Evolutionary conservation across 176 grass and related monocot species (phyloP).

Genomic region (Aegilops sharonensis): DNA sequence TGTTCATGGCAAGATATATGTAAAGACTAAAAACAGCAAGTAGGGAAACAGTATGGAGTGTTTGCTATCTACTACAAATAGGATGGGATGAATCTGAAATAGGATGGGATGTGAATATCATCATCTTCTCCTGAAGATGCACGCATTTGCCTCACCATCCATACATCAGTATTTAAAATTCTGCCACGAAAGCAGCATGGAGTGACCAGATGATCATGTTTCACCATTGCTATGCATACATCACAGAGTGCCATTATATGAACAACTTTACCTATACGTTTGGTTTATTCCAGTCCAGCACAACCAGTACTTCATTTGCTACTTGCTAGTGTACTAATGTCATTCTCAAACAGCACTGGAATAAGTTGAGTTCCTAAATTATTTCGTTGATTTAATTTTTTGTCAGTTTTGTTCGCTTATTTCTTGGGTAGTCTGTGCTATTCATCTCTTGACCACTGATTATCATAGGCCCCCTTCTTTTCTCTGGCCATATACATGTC

Average conservation of each 20-base stretch:
- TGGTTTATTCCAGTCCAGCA: conserved; percentile 8
- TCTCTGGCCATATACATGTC: neutral
- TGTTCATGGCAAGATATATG: neutral
- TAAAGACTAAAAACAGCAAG: neutral
- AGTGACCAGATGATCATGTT: neutral
- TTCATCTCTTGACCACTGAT: neutral
- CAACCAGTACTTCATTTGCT: neutral
- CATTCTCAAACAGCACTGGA: neutral
- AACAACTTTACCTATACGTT: conserved; percentile 39
- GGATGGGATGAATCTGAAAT: conserved; percentile 75
- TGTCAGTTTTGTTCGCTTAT: neutral
- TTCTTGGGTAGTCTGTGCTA: neutral
- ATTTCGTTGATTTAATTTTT: neutral
- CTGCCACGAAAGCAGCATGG: neutral
- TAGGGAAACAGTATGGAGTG: neutral
- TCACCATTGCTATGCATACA: neutral
- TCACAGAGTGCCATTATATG: neutral
- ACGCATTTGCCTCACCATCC: conserved; percentile 29
- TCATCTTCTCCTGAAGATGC: conserved; percentile 61
- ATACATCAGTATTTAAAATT: neutral
- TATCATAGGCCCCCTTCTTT: neutral
- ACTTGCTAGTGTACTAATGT: neutral
- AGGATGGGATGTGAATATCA: conserved; percentile 83
- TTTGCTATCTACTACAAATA: conserved; percentile 13
- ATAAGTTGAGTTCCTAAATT: neutral